Base-by-base conservation (phyloP, 257 asterid species). In the Thymus mandschuricus region DNA sequence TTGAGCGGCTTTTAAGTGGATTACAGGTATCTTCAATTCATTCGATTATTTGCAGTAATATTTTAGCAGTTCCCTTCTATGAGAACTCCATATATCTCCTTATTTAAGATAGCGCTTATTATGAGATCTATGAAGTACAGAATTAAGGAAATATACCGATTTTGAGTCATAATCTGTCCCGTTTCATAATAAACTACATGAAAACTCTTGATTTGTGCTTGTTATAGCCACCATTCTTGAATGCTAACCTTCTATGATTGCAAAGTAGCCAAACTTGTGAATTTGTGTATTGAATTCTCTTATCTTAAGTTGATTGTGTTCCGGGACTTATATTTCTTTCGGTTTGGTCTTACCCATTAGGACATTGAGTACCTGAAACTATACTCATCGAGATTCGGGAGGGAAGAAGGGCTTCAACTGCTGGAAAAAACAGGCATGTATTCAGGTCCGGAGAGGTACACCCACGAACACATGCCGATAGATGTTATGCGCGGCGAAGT, bases 1-100 rank as follows among this genome's bases (percentile, higher is more conserved):
- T 92, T 8, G 99, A 95, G 87, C 85, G 98, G 68, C 99, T 95
- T 65, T 81, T 89, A 73, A 89, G 99, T 80, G 98, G 99, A 55
- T 78, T 95, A 75, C 98, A 92, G 98, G 99, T 95, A 80, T n/a
- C 62, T 60, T 31, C 51, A 5, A 34, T 38, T 41, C 35, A 60
- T 15, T 64, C 4, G 2, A 9, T 43, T n/a, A 72, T 49, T 57
- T 64, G 4, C 44, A 27, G 12, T 30, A 34, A 40, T 77, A 66
- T 15, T 38, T 68, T 40, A 56, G 15, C 33, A 5, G 68, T 55
- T 48, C 57, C 63, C 21, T 21, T 21, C 21, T 21, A 21, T 21
- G 21, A 21, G 21, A 21, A 40, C 57, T 49, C n/a, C 50, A 13
- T 5, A 43, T 43, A 30, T 41, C 38, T 71, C 35, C 45, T n/a